Evolutionary conservation across 768 basidiomycete species (phyloP), one percentile per base, ranked within the genome.

Genomic region (Pleurotus cornucopiae): DNA sequence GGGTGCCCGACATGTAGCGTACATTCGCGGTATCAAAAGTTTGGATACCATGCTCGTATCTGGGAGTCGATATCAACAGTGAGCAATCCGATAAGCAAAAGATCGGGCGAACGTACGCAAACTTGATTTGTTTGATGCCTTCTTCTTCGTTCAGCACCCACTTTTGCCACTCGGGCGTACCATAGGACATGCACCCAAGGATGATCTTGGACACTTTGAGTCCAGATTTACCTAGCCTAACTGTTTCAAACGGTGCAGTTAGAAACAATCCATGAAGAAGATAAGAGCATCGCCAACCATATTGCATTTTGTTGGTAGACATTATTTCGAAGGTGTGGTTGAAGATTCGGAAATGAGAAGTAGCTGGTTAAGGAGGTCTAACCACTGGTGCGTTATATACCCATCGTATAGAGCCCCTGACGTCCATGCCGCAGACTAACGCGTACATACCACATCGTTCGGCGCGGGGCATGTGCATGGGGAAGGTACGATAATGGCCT

Each of bases 151-250:
- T 67, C 1, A 82, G 63, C 16, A 74, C 68, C 78, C 78, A 77
- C 37, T 62, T 56, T 63, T 81, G 75, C 79, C 83, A 85, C 7
- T 78, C 72, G 7, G 76, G 69, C 6, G 64, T 64, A 23, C 79
- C 84, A 61, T 84, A 86, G n/a, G 73, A 71, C 84, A 85, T 83
- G 37, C 75, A 77, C 1, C 85, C 87, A 0, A 88, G 71, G 45
- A 88, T 85, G 49, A 87, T 74, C 67, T 76, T 81, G 25, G 85
- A 86, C 1, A 88, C 78, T 64, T 86, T 81, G 40, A 84, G 68
- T 2, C 84, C 85, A 0, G 81, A 83, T 5, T 77, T 74, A 13
- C 78, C 77, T 7, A 79, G 61, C 16, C 73, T 70, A 62, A 70
- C 86, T 82, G 2, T 2, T 11, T 3, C 30, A 34, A 34, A 9